Conservation (phyloP, 208 protist species). For the Wallacemonas sp. region DNA sequence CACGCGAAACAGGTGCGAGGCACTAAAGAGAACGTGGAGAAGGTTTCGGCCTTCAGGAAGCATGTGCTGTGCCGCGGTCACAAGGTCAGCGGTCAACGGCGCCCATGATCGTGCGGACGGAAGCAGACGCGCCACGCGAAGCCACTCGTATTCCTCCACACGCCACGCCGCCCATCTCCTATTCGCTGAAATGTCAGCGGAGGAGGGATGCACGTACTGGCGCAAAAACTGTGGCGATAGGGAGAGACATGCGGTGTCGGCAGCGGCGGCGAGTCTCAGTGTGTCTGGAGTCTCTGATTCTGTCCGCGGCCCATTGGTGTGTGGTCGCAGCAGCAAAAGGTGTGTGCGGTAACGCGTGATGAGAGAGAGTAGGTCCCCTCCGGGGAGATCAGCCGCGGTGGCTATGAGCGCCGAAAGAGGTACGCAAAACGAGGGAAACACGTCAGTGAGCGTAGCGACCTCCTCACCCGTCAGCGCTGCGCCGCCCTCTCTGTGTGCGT, state of each 20-base stretch:
- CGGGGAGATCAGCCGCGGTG: neutral
- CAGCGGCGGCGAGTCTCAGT: neutral
- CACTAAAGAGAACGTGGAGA: conserved; percentile 74
- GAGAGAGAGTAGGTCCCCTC: no score
- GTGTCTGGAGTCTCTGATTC: no score
- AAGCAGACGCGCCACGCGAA: conserved; percentile 74
- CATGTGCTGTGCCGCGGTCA: conserved; percentile 27
- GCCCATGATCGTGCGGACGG: conserved; percentile 28
- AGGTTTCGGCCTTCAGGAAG: conserved; percentile 46
- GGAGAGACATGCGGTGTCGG: neutral
- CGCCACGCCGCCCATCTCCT: conserved; percentile 24
- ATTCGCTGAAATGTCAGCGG: neutral
- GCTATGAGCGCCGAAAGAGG: no score
- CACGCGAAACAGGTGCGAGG: conserved; percentile 51
- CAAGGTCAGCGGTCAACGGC: conserved; percentile 32
- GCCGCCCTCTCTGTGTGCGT: no score
- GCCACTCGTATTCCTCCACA: conserved; percentile 77
- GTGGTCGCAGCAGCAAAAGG: no score
- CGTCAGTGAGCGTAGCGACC: no score
- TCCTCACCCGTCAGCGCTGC: no score
- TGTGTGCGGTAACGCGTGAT: no score
- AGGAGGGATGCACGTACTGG: neutral
- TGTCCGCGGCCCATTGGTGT: no score
- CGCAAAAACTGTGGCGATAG: neutral
- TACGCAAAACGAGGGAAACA: no score